phyloP scores from a whole-genome alignment of 1,139 yeast species.

The Magnusiomyces ingens region DNA sequence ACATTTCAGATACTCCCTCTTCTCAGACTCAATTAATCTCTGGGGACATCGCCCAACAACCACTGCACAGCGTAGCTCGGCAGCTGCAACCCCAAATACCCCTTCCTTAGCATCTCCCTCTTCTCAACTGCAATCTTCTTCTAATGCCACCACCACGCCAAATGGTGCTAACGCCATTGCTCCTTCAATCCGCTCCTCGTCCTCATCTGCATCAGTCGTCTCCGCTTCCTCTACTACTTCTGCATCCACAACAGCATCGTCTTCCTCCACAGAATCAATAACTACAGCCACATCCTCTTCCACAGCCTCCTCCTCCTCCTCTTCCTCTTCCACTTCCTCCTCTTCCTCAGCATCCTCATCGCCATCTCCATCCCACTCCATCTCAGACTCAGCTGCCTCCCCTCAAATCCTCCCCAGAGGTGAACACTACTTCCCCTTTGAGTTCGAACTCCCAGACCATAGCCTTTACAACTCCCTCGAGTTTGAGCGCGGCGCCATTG shows the following conservation, averaged over 20 bases:
- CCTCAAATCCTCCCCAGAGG: constrained; percentile 39
- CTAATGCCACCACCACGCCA: not conserved
- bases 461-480: constrained; percentile 68
- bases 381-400: not conserved
- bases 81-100: not conserved
- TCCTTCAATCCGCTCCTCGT: not conserved
- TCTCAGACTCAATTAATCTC: constrained; percentile 59
- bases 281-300: not conserved
- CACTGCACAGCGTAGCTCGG: constrained; percentile 23
- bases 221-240: not conserved
- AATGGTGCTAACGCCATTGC: not conserved
- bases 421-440: constrained; percentile 81
- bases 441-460: constrained; percentile 66
- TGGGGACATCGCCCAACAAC: constrained; percentile 43
- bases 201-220: constrained; percentile 1
- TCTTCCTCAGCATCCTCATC: constrained; percentile 3
- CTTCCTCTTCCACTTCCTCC: constrained; percentile 11
- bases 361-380: not conserved
- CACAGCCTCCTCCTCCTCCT: constrained; percentile 3
- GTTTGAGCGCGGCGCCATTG: constrained; percentile 81
- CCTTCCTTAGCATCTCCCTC: not conserved
- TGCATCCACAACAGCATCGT: not conserved
- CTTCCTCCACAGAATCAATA: not conserved
- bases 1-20: constrained; percentile 38
- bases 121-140: too few species aligned